Evolutionary conservation across 2,329 filamentous ascomycete genomes (phyloP), one percentile per base, ranked within the genome.

Genomic region (Diplodia intermedia): DNA sequence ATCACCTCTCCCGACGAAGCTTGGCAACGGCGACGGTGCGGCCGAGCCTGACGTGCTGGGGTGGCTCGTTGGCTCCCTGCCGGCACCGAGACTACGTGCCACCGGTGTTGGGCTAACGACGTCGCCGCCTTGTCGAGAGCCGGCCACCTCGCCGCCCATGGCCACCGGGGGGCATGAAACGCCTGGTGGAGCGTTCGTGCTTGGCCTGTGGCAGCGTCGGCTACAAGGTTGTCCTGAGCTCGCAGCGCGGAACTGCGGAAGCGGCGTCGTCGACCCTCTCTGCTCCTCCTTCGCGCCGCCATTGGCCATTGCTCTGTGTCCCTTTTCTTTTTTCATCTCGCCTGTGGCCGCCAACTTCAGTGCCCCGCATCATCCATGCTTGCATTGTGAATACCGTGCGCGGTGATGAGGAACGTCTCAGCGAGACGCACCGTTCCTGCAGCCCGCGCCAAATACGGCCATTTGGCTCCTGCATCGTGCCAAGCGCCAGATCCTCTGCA

Each of bases 251-350:
- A 62, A 62, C 23, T 43, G 57, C 57, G 57, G 57, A 62, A 62
- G 40, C 57, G 57, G 57, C 57, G 40, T 50, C 40, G 38, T 36
- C 40, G 40, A 62, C 57, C 26, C 57, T 62, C 36, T 47, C 56
- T n/a, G 26, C 43, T 47, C 38, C n/a, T 18, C 12, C 40, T 61
- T 61, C 49, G 56, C 40, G 4, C 18, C n/a, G 20, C 4, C 40
- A 62, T 40, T 62, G 18, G 56, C 56, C 57, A 33, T 15, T 8
- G 57, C 40, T 26, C 20, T 18, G 4, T 47, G 20, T 14, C 18
- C 40, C 20, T 33, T 52, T 63, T 38, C 60, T 63, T 52, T 63
- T 43, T 38, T 63, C 60, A 63, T 63, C 60, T 63, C 60, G 60
- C 60, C 60, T 63, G 29, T 29, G 36, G 36, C 3, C 36, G 11